Evolutionary conservation across 495 filamentous ascomycete species (phyloP).

Genomic region (Penicillium silybi): DNA sequence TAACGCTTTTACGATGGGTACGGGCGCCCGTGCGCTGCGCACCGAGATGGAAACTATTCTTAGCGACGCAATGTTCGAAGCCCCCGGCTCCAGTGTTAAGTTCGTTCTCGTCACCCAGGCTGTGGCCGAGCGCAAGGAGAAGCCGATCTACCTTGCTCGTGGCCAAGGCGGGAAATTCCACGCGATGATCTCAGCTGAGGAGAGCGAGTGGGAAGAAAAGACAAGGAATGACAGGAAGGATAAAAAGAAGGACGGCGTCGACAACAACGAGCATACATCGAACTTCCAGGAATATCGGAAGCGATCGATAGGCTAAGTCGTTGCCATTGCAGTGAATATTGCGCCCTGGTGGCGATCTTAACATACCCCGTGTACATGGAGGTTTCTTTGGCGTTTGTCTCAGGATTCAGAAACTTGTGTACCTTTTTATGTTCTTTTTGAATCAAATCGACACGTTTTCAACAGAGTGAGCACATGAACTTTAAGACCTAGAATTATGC

Average conservation of each 20-base stretch:
- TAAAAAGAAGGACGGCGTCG: conserved; percentile 24
- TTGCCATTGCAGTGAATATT: neutral
- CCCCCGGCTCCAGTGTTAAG: conserved; percentile 66
- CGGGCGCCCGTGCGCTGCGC: conserved; percentile 80
- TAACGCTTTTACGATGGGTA: conserved; percentile 69
- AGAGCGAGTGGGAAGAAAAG: conserved; percentile 58
- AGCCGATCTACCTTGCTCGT: conserved; percentile 57
- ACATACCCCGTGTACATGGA: conserved; percentile 1
- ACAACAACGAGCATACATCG: conserved; percentile 24
- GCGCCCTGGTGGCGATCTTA: neutral
- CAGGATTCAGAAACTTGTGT: neutral
- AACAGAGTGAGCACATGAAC: neutral
- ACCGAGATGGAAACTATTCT: conserved; percentile 87
- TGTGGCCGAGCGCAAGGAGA: conserved; percentile 61
- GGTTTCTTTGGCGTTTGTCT: neutral
- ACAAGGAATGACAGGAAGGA: conserved; percentile 28
- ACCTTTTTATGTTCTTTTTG: too few relatives aligned
- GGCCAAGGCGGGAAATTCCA: conserved; percentile 59
- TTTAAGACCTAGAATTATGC: neutral
- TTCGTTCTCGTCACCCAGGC: conserved; percentile 73
- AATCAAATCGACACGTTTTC: neutral
- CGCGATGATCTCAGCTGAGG: conserved; percentile 55
- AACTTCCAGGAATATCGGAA: conserved; percentile 57
- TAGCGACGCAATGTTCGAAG: conserved; percentile 87
- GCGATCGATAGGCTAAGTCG: conserved; percentile 24